These are phyloP conservation scores for Williopsis jadinii DNA, from an alignment of 1,139 yeast genomes.

Conservation along the genomic window DNA sequence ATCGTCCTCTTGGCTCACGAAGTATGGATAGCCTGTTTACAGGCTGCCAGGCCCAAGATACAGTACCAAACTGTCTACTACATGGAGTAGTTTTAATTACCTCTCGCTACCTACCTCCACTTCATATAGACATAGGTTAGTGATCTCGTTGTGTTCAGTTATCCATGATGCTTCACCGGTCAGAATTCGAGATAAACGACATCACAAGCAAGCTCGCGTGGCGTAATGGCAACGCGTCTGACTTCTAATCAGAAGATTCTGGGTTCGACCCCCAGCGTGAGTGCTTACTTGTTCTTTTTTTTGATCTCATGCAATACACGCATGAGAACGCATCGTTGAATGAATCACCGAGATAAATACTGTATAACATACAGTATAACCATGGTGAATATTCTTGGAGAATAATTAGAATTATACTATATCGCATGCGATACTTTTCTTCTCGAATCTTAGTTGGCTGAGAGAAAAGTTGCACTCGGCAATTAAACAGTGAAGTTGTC, in stretches of 20 bases:
- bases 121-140: background rate
- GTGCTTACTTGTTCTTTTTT: constrained; percentile 25
- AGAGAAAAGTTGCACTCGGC: no score
- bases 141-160: background rate
- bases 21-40: no score
- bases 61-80: no score
- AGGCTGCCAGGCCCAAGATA: no score
- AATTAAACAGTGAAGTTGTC: no score
- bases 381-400: no score
- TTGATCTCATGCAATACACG: background rate
- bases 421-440: no score
- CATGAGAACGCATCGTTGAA: background rate
- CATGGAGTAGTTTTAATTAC: background rate
- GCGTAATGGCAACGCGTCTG: constrained; percentile 59
- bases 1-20: no score
- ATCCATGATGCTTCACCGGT: background rate
- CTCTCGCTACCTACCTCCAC: background rate
- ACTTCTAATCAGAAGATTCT: constrained; percentile 53
- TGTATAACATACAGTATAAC: no score
- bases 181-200: background rate
- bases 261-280: constrained; percentile 57
- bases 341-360: background rate
- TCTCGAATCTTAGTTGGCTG: no score
- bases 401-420: no score
- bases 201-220: constrained; percentile 36